Conservation (phyloP, 495 filamentous ascomycete genomes). For the Hypoxylon rickii region DNA sequence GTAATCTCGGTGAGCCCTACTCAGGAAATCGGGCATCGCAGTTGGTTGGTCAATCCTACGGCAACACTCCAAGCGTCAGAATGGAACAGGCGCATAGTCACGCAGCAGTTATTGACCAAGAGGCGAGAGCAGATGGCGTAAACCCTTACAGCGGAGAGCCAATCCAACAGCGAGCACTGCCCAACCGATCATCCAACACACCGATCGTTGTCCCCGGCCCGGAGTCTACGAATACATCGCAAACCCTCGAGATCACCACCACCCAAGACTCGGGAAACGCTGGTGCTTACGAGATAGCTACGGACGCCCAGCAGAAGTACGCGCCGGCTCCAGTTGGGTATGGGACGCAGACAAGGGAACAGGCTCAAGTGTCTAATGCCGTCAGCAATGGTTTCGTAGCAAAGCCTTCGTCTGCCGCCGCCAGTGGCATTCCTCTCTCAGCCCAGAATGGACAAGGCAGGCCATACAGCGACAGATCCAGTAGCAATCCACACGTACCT, state of each 20-base stretch:
- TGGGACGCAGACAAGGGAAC: conserved; percentile 11
- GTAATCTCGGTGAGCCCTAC: conserved; percentile 41
- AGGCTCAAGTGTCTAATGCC: not conserved
- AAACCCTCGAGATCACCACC: conserved; percentile 17
- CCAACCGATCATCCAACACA: conserved; percentile 2
- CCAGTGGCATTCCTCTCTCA: conserved; percentile 10
- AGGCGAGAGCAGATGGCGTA: conserved; percentile 49
- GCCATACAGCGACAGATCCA: conserved; percentile 35
- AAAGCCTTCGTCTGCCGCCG: conserved; percentile 13
- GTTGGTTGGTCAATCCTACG: conserved; percentile 38
- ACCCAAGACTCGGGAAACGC: conserved; percentile 38
- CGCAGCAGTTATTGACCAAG: conserved; percentile 43
- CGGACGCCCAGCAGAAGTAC: conserved; percentile 32
- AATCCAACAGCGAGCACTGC: conserved; percentile 19
- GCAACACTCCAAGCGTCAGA: conserved; percentile 38
- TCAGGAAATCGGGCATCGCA: conserved; percentile 22
- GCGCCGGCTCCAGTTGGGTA: conserved; percentile 21
- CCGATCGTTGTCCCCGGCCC: conserved; percentile 26
- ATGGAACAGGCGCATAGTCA: conserved; percentile 44
- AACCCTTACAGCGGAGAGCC: conserved; percentile 51
- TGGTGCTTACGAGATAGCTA: conserved; percentile 29
- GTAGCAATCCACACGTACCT: conserved; percentile 58
- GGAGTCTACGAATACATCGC: conserved; percentile 3
- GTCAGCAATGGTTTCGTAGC: conserved; percentile 15
- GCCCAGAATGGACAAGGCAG: conserved; percentile 20